Evolutionary conservation across 179 eudicot species (phyloP).

Genomic region (Silene vulgaris): DNA sequence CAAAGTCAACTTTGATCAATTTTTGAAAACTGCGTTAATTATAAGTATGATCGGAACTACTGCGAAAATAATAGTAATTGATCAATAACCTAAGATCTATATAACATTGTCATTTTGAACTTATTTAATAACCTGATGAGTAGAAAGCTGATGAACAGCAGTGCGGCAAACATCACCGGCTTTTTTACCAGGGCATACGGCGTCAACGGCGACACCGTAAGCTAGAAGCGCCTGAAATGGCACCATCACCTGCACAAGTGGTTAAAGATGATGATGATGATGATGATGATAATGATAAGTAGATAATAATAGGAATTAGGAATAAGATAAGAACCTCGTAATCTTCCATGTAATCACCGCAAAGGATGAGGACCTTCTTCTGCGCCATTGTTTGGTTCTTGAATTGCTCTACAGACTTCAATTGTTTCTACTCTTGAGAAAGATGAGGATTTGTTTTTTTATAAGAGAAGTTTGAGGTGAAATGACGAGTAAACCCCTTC

Average conservation of each 20-base stretch:
- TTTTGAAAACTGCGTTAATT: too few relatives aligned
- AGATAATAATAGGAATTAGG: neutral
- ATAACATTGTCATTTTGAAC: too few relatives aligned
- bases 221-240: slow-evolving; percentile 88
- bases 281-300: neutral
- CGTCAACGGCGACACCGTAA: slow-evolving; percentile 76
- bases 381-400: slow-evolving; percentile 21
- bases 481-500: too few relatives aligned
- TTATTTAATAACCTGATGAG: slow-evolving; percentile 24
- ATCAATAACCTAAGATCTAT: too few relatives aligned
- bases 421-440: neutral
- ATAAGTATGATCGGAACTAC: too few relatives aligned
- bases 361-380: slow-evolving; percentile 60
- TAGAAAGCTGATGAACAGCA: slow-evolving; percentile 50
- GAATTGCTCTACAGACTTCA: neutral
- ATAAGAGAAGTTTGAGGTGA: too few relatives aligned
- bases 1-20: too few relatives aligned
- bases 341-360: slow-evolving; percentile 94
- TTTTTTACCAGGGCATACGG: slow-evolving; percentile 88
- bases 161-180: slow-evolving; percentile 88
- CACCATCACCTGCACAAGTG: slow-evolving; percentile 69
- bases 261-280: neutral
- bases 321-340: slow-evolving; percentile 50
- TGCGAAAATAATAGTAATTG: too few relatives aligned
- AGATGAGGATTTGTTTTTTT: too few relatives aligned